phyloP scores from a whole-genome alignment of 2,329 filamentous ascomycete species.

The Aureobasidium sp. region DNA sequence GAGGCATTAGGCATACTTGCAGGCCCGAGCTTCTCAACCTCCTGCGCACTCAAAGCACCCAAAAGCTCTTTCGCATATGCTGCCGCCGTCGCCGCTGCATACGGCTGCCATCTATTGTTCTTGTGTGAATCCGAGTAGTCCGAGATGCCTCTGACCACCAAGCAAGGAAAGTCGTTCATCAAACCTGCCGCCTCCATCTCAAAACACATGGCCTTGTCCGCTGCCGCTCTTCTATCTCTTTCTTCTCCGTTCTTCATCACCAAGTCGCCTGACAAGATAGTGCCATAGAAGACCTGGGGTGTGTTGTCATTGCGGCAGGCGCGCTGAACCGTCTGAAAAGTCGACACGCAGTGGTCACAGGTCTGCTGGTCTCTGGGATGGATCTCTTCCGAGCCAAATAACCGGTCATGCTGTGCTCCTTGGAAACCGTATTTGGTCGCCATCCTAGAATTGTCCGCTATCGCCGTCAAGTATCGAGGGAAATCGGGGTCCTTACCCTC shows the following conservation, averaged over 20 bases:
- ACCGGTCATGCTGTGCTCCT: not conserved
- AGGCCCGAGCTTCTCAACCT: not conserved
- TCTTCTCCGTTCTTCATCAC: slow-evolving; percentile 9
- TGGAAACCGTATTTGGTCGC: not conserved
- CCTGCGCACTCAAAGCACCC: not conserved
- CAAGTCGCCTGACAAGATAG: slow-evolving; percentile 31
- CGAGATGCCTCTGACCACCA: slow-evolving; percentile 20
- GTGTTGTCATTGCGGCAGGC: not conserved
- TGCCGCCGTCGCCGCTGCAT: slow-evolving; percentile 18
- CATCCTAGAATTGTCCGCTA: not conserved
- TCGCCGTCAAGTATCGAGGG: not conserved
- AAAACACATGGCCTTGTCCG: slow-evolving; percentile 11
- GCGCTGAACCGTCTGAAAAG: not conserved
- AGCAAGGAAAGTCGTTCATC: slow-evolving; percentile 15
- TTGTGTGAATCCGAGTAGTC: slow-evolving; percentile 21
- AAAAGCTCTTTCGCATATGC: slow-evolving; percentile 17
- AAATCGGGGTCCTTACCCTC: not conserved
- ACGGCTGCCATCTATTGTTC: slow-evolving; percentile 18
- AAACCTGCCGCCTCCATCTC: slow-evolving; percentile 16
- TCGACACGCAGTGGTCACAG: not conserved
- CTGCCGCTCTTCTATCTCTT: slow-evolving; percentile 11
- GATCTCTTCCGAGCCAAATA: not conserved
- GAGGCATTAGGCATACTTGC: not conserved
- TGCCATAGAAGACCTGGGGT: slow-evolving; percentile 29
- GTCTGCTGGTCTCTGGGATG: not conserved